phyloP scores from a whole-genome alignment of 2,329 filamentous ascomycete genomes.

The Aspergillus thermomutatus region DNA sequence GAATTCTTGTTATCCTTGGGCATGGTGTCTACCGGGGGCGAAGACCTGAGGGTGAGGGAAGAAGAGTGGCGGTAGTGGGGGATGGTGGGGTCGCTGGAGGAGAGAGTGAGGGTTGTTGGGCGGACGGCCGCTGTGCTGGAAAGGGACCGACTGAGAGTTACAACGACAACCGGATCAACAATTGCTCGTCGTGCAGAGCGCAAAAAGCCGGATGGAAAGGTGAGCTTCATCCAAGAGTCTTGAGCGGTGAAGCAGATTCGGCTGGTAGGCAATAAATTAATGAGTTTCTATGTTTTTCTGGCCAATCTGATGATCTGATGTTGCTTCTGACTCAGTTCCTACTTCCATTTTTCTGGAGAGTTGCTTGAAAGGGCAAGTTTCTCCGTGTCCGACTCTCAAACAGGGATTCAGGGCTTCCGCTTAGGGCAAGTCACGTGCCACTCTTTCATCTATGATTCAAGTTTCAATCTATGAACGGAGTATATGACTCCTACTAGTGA shows the following conservation, averaged over 20 bases:
- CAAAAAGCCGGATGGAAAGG: conserved; percentile 17
- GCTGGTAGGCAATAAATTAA: not conserved
- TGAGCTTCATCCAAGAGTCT: conserved; percentile 30
- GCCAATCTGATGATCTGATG: not conserved
- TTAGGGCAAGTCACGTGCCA: conserved; percentile 5
- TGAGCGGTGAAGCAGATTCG: conserved; percentile 3
- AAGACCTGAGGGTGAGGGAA: conserved; percentile 7
- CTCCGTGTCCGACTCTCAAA: not conserved
- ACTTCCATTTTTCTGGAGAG: not conserved
- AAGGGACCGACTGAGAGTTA: conserved; percentile 8
- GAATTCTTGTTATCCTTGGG: conserved; percentile 34
- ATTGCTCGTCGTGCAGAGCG: conserved; percentile 31
- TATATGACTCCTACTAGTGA: not conserved
- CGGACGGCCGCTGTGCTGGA: conserved; percentile 6
- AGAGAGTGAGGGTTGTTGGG: conserved; percentile 4
- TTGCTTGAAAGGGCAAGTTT: not conserved
- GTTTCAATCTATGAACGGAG: too few relatives aligned
- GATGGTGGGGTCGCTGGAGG: conserved; percentile 9
- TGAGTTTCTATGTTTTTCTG: not conserved
- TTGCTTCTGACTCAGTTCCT: not conserved
- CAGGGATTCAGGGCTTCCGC: conserved; percentile 3
- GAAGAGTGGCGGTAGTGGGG: conserved; percentile 16
- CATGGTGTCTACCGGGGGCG: conserved; percentile 8
- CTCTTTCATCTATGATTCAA: not conserved
- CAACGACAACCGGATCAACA: conserved; percentile 14